Conservation (phyloP, 331 rosid genomes). For the Quercus phellos region DNA sequence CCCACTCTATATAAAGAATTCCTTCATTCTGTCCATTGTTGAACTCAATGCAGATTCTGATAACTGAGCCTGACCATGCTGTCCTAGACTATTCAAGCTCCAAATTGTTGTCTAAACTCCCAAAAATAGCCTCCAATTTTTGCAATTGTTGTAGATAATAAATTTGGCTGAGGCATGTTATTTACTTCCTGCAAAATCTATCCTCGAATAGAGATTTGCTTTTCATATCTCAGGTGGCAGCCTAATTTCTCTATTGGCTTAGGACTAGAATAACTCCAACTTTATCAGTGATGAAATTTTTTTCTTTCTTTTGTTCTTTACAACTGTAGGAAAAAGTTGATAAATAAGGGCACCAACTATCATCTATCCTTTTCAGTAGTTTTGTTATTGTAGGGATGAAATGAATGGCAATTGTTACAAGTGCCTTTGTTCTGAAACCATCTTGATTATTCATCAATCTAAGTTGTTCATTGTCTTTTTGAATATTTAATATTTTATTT, state of each 20-base stretch:
- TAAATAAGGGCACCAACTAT: no score
- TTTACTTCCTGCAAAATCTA: not conserved
- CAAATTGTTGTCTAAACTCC: not conserved
- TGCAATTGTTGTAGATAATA: not conserved
- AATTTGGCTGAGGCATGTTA: not conserved
- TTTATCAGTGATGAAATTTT: not conserved
- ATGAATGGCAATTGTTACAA: no score
- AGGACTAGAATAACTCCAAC: not conserved
- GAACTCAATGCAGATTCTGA: not conserved
- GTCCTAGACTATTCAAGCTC: not conserved
- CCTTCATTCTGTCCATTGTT: not conserved
- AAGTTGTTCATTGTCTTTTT: no score
- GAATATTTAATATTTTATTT: no score
- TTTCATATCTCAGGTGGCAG: not conserved
- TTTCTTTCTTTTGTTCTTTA: no score
- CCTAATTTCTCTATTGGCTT: not conserved
- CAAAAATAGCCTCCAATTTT: not conserved
- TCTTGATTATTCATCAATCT: no score
- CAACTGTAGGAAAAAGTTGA: no score
- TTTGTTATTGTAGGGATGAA: no score
- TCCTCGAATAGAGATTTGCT: not conserved
- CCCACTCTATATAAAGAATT: not conserved
- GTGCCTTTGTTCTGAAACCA: no score
- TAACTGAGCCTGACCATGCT: not conserved
- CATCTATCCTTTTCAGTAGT: no score